phyloP scores from a whole-genome alignment of 257 asterid species.

The Verbascum thapsus region DNA sequence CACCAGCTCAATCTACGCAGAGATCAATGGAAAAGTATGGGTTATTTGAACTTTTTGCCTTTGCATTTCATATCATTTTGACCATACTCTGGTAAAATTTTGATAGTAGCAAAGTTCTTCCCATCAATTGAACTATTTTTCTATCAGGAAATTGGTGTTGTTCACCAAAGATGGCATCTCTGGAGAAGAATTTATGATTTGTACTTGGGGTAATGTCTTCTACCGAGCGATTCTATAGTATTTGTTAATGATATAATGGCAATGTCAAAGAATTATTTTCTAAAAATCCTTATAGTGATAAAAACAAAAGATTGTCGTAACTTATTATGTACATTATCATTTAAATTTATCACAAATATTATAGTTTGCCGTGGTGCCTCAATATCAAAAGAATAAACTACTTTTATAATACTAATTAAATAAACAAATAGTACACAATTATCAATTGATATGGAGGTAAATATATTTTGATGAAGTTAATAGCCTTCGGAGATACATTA shows the following conservation, averaged over 20 bases:
- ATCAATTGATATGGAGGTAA: no score
- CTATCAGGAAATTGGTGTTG: constrained; percentile 89
- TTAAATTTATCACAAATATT: no score
- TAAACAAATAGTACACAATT: no score
- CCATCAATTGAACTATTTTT: constrained; percentile 6
- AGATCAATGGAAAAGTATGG: constrained; percentile 85
- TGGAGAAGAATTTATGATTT: constrained; percentile 95
- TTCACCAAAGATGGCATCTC: constrained; percentile 98
- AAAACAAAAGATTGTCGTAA: no score
- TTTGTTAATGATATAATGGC: background rate
- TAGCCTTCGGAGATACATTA: constrained; percentile 13
- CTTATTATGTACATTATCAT: no score
- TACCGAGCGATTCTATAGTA: constrained; percentile 11
- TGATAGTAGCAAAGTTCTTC: constrained; percentile 2
- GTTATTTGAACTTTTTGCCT: constrained; percentile 2
- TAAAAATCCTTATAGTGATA: no score
- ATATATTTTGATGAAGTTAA: constrained; percentile 9
- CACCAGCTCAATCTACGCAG: constrained; percentile 91
- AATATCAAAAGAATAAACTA: no score
- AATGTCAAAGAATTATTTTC: no score
- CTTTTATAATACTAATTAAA: no score
- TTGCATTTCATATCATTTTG: constrained; percentile 9
- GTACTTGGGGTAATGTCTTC: constrained; percentile 78
- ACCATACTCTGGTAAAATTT: constrained; percentile 8
- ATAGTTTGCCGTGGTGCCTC: no score